phyloP scores from a whole-genome alignment of 345 rosid species.

The Rhodamnia argentea region DNA sequence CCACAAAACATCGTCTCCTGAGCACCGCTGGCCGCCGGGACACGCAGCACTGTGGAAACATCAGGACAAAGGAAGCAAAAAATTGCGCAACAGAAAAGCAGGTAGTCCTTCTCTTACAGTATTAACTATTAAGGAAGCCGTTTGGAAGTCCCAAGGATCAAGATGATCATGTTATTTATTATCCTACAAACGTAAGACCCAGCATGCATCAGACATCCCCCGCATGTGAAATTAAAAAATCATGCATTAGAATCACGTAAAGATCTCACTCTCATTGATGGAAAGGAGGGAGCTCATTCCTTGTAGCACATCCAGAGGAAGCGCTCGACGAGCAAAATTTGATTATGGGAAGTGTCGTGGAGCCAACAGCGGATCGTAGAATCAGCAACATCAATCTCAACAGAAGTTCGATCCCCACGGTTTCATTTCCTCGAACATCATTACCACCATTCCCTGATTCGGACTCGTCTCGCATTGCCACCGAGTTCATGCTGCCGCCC shows the following conservation, averaged over 20 bases:
- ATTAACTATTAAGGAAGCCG: neutral
- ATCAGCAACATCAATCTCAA: constrained; percentile 51
- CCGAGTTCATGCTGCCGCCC: neutral
- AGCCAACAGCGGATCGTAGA: constrained; percentile 66
- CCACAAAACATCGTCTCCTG: constrained; percentile 49
- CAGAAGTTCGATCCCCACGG: constrained; percentile 81
- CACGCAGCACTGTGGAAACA: neutral
- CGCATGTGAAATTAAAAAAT: neutral
- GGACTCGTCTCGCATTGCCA: neutral
- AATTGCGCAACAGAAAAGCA: neutral
- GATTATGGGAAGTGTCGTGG: constrained; percentile 1
- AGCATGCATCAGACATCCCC: neutral
- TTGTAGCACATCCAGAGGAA: neutral
- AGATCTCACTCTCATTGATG: neutral
- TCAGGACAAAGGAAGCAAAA: neutral
- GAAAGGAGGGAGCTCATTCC: neutral
- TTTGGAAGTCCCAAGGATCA: neutral
- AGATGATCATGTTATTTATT: neutral
- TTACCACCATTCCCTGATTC: neutral
- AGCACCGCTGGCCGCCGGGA: neutral
- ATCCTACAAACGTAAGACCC: neutral
- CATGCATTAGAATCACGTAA: too few relatives aligned
- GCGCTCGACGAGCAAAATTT: neutral
- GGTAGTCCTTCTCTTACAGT: neutral
- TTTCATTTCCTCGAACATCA: constrained; percentile 54